Base-by-base conservation (phyloP, 768 basidiomycete genomes). In the Termitomyces sp. region DNA sequence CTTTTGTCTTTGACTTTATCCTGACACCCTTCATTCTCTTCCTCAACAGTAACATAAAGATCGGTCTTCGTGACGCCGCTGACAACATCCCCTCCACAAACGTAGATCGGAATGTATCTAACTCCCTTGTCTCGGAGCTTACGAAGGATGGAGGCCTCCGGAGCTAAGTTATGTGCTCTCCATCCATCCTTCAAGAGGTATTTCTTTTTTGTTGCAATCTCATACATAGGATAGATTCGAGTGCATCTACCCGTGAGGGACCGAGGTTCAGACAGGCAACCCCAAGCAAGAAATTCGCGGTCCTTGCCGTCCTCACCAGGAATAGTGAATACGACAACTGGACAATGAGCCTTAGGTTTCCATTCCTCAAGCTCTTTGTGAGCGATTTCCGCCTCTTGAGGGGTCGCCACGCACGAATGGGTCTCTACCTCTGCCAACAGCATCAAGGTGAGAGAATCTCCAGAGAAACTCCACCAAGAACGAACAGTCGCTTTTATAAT, bases 41-140 rank as follows among this genome's bases (percentile, higher is more conserved):
- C n/a, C n/a, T n/a, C n/a, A n/a, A n/a, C n/a, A n/a, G n/a, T n/a
- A n/a, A n/a, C n/a, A n/a, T n/a, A n/a, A n/a, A n/a, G n/a, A n/a
- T n/a, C n/a, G n/a, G n/a, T n/a, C n/a, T n/a, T n/a, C n/a, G n/a
- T n/a, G n/a, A n/a, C n/a, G n/a, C n/a, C n/a, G n/a, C n/a, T n/a
- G n/a, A n/a, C n/a, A 24, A 75, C 40, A 54, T 77, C 73, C 26
- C 65, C 69, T 2, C 70, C 74, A 32, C 64, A 66, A 9, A 68
- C 36, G 20, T 71, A 52, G 20, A 38, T 46, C 0, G 73, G 69
- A 28, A 75, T 58, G 28, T 69, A 35, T 18, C 53, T 35, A 24
- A 72, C 64, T 2, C 16, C 14, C 12, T 35, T 13, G 0, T 53
- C 22, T 26, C 57, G 33, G 6, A 71, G 60, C 4, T 40, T 14